Percentiles rank a stretch among this genome's conserved stretches.
Evolutionary conservation across 202 grass and related monocot species (phyloP).

Genomic region (Alloteropsis angusta): DNA sequence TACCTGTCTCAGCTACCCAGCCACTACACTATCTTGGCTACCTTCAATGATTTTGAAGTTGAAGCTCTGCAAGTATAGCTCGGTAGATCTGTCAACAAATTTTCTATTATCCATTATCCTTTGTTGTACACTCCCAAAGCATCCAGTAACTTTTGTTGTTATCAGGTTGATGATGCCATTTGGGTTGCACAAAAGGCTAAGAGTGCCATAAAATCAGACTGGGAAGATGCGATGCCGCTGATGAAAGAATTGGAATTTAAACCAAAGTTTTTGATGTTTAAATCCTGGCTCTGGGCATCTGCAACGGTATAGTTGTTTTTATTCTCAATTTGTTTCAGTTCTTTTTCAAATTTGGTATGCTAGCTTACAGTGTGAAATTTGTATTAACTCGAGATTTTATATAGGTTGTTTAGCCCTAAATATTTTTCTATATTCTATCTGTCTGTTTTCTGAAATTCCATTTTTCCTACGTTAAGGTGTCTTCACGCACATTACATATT

Average conservation of each 20-base stretch:
- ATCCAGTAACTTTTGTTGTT: background rate
- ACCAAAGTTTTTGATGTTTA: slow-evolving; percentile 59
- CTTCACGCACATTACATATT: slow-evolving; percentile 88
- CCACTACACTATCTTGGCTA: slow-evolving; percentile 64
- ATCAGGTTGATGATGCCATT: slow-evolving; percentile 69
- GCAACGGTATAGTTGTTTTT: slow-evolving; percentile 48
- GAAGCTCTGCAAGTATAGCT: slow-evolving; percentile 80
- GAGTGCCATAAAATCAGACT: slow-evolving; percentile 47
- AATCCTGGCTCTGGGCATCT: slow-evolving; percentile 85
- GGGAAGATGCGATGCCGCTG: slow-evolving; percentile 39
- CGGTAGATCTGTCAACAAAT: slow-evolving; percentile 14
- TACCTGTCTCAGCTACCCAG: slow-evolving; percentile 73
- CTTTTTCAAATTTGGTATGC: background rate
- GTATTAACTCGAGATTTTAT: background rate
- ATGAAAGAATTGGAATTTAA: slow-evolving; percentile 70
- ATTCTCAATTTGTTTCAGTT: background rate
- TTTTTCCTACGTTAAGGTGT: slow-evolving; percentile 45
- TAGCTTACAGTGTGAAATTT: background rate
- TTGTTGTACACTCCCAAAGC: slow-evolving; percentile 3
- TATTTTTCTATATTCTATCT: background rate
- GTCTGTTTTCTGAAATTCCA: background rate
- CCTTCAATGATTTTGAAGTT: slow-evolving; percentile 59
- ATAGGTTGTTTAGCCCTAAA: background rate
- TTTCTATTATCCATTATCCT: background rate
- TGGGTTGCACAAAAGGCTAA: slow-evolving; percentile 68